These are phyloP conservation scores for Oenanthe sinensis DNA, from an alignment of 129 eudicot species.

Conservation along the genomic window DNA sequence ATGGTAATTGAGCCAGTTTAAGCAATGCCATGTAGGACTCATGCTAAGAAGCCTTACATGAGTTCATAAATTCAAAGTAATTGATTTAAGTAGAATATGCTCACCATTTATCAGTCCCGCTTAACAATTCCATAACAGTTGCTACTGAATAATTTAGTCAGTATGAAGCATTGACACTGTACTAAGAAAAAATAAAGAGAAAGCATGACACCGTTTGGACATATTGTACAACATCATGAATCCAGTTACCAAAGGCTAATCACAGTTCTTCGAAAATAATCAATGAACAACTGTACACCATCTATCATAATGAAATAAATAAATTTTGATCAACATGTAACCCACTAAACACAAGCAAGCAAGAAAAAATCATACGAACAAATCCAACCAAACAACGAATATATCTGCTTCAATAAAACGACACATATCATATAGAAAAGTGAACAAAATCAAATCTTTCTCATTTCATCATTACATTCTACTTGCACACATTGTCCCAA, in stretches of 20 bases:
- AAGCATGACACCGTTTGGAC: neutral
- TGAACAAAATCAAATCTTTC: neutral
- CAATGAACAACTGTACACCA: too few species aligned
- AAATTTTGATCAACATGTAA: neutral
- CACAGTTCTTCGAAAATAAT: neutral
- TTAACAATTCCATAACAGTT: neutral
- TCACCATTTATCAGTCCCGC: neutral
- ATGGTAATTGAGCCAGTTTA: neutral
- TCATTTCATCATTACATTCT: neutral
- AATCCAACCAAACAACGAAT: constrained; percentile 10
- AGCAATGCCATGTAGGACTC: neutral
- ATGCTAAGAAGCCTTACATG: neutral
- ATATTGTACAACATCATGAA: neutral
- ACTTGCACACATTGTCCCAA: neutral
- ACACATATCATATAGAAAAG: neutral
- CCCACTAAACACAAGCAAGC: neutral
- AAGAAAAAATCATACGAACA: constrained; percentile 9
- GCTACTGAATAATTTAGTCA: neutral
- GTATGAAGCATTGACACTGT: neutral
- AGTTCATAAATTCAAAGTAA: neutral
- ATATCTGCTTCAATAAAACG: neutral
- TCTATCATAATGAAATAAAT: too few species aligned
- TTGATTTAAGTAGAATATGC: neutral
- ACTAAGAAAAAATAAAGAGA: neutral
- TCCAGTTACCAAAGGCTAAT: neutral